These are phyloP conservation scores for Phytophthora ohioensis DNA, from an alignment of 352 stramenopile genomes.

Conservation along the genomic window DNA sequence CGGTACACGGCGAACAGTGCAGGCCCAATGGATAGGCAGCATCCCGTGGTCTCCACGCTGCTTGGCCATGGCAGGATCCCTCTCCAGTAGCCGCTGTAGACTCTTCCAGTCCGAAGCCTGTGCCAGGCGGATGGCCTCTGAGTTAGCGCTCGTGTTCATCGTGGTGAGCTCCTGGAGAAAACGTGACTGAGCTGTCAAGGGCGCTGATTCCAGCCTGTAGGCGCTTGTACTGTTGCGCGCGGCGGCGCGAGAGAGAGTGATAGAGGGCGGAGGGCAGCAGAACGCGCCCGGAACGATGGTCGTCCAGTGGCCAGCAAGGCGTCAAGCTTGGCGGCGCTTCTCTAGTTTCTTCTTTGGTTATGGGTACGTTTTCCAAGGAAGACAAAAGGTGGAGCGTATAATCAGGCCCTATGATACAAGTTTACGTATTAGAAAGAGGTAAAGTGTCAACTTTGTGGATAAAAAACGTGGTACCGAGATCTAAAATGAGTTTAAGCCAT, in stretches of 20 bases:
- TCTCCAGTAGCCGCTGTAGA: constrained; percentile 71
- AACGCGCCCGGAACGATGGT: constrained; percentile 38
- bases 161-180: constrained; percentile 4
- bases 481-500: constrained; percentile 1
- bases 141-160: constrained; percentile 44
- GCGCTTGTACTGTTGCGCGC: constrained; percentile 1
- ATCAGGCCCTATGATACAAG: too few species aligned
- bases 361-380: constrained; percentile 19
- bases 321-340: constrained; percentile 9
- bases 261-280: constrained; percentile 12
- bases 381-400: too few species aligned
- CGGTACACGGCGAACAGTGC: constrained; percentile 70
- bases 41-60: constrained; percentile 80
- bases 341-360: constrained; percentile 25
- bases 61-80: constrained; percentile 52
- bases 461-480: not conserved
- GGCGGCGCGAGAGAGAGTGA: constrained; percentile 24
- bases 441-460: not conserved
- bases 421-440: too few species aligned
- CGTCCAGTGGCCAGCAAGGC: not conserved
- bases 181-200: constrained; percentile 15
- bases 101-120: constrained; percentile 82
- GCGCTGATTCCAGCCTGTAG: not conserved
- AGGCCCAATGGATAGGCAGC: constrained; percentile 87
- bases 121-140: constrained; percentile 78